Evolutionary conservation across 331 rosid genomes (phyloP).

Genomic region (Quercus tomentella): DNA sequence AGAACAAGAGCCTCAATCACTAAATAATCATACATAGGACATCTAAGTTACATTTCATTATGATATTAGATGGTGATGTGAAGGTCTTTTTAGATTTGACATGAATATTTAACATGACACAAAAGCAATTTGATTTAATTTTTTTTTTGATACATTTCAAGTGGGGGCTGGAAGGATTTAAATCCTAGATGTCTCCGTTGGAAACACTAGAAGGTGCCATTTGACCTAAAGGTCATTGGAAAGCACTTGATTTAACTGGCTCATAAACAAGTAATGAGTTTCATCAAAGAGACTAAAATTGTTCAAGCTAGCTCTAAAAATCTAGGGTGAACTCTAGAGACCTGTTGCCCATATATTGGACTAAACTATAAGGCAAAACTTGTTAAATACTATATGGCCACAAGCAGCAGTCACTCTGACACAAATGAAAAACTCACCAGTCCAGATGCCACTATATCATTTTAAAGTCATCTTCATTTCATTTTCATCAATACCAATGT

Average conservation of each 20-base stretch:
- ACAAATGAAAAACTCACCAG: not conserved
- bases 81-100: constrained; percentile 7
- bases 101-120: not conserved
- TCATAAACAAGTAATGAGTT: not conserved
- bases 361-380: not conserved
- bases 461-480: not conserved
- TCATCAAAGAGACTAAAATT: not conserved
- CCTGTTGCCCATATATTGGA: not conserved
- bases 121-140: not conserved
- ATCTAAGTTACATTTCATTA: not conserved
- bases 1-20: too few species aligned
- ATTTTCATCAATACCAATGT: not conserved
- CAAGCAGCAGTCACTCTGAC: not conserved
- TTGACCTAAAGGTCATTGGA: too few species aligned
- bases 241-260: not conserved
- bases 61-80: not conserved
- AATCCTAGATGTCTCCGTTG: too few species aligned
- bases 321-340: not conserved
- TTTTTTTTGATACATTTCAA: not conserved
- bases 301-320: not conserved
- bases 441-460: not conserved
- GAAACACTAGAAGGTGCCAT: too few species aligned
- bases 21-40: not conserved
- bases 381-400: not conserved
- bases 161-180: too few species aligned